Conservation (phyloP, 2,329 filamentous ascomycete species). For the Pseudogymnoascus sp. region DNA sequence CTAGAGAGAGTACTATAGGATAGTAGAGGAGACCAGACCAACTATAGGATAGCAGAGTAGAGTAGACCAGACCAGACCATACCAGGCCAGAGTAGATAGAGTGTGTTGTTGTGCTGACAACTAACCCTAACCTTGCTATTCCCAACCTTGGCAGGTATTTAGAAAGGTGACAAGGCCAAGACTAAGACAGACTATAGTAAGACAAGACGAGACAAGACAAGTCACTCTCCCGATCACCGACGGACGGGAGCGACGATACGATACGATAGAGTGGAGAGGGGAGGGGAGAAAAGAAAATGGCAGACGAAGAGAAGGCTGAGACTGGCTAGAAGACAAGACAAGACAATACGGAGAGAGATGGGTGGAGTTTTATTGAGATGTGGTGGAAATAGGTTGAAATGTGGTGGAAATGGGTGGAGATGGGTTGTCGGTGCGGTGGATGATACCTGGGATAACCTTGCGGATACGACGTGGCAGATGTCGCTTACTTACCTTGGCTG, state of each 20-base stretch:
- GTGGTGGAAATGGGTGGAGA: background rate
- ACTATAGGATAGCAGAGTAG: too few relatives aligned
- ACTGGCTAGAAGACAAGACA: background rate
- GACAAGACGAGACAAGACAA: background rate
- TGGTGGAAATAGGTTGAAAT: background rate
- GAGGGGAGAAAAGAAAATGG: background rate
- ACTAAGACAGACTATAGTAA: background rate
- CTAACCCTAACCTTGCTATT: background rate
- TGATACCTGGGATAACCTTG: too few relatives aligned
- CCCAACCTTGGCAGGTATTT: background rate
- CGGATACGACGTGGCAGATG: too few relatives aligned
- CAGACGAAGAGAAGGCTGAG: background rate
- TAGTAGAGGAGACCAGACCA: too few relatives aligned
- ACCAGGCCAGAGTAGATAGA: too few relatives aligned
- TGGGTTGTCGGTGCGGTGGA: background rate
- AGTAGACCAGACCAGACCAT: too few relatives aligned
- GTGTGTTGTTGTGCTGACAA: background rate
- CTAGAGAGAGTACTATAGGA: too few relatives aligned
- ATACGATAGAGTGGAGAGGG: too few relatives aligned
- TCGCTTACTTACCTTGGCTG: too few relatives aligned
- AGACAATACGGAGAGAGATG: background rate
- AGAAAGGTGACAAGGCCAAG: background rate
- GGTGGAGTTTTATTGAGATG: too few relatives aligned
- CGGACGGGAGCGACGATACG: background rate
- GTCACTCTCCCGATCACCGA: background rate